A percentile compares a stretch with the other conserved stretches of the same genome.
Evolutionary conservation across 305 asterid genomes (phyloP).

Genomic region (Rubia peregrina): DNA sequence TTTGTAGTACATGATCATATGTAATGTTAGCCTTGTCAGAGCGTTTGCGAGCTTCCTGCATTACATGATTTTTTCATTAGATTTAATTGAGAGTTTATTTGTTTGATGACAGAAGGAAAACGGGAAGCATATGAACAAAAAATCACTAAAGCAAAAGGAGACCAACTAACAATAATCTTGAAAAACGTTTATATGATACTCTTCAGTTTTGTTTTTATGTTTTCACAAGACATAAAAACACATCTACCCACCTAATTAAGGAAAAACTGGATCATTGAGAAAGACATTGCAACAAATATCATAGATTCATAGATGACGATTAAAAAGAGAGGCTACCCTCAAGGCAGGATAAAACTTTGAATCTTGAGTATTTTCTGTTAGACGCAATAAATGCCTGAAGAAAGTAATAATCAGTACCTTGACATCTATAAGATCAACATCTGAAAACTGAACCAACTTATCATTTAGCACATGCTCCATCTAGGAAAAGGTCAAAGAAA

Average conservation of each 20-base stretch:
- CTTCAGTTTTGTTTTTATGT: slow-evolving; percentile 4
- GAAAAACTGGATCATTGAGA: not conserved
- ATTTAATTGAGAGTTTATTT: not conserved
- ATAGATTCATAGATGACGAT: not conserved
- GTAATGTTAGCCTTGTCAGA: slow-evolving; percentile 80
- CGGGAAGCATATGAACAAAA: not conserved
- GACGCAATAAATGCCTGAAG: not conserved
- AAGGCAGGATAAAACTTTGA: not conserved
- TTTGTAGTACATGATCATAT: slow-evolving; percentile 66
- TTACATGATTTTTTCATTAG: slow-evolving; percentile 15
- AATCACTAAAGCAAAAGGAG: not conserved
- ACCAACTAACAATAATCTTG: not conserved
- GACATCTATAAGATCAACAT: slow-evolving; percentile 77
- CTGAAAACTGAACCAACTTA: slow-evolving; percentile 57
- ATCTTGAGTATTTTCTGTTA: not conserved
- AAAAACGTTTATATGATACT: not conserved
- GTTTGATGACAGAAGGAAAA: not conserved
- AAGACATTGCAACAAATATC: not conserved
- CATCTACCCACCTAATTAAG: not conserved
- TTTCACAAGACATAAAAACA: not conserved
- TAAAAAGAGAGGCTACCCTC: not conserved
- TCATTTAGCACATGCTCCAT: slow-evolving; percentile 69
- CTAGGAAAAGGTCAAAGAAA: slow-evolving; percentile 32
- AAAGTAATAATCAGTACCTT: slow-evolving; percentile 48
- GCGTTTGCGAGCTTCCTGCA: slow-evolving; percentile 96